A percentile compares a stretch with the other conserved stretches of the same genome.
Evolutionary conservation across 805 yeast species (phyloP).

Genomic region (Hanseniaspora jakobsenii): DNA sequence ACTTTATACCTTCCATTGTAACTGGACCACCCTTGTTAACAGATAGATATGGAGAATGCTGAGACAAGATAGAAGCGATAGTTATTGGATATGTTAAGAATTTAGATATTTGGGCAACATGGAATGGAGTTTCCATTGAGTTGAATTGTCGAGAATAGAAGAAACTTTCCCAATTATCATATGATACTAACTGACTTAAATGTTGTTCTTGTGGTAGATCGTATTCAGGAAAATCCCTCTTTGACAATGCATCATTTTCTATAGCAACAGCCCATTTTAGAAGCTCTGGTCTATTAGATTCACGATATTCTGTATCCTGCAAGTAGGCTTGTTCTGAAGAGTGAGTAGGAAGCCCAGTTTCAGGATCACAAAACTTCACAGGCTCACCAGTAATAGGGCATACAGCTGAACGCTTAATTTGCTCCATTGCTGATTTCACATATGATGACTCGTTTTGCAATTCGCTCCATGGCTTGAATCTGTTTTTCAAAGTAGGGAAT

Average conservation of each 20-base stretch:
- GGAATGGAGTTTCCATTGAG: constrained; percentile 95
- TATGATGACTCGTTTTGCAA: constrained; percentile 82
- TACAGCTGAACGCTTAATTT: constrained; percentile 70
- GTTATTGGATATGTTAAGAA: constrained; percentile 89
- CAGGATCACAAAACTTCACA: constrained; percentile 78
- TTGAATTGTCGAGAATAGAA: constrained; percentile 85
- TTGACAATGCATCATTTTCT: constrained; percentile 90
- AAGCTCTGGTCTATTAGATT: constrained; percentile 50
- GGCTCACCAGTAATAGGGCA: constrained; percentile 82
- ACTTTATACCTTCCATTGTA: constrained; percentile 83
- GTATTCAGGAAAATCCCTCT: constrained; percentile 89
- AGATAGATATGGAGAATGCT: constrained; percentile 69
- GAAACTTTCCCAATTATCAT: constrained; percentile 82
- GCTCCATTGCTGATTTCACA: constrained; percentile 62
- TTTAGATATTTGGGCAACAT: constrained; percentile 88
- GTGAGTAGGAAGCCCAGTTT: constrained; percentile 94
- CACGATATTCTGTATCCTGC: constrained; percentile 60
- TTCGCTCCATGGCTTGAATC: constrained; percentile 83
- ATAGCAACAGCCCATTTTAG: constrained; percentile 79
- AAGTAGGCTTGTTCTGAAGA: constrained; percentile 85
- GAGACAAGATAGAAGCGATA: constrained; percentile 70
- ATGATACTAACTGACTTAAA: constrained; percentile 60
- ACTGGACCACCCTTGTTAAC: constrained; percentile 70
- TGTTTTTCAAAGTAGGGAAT: constrained; percentile 57
- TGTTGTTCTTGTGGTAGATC: constrained; percentile 79